Conservation (phyloP, 2,329 filamentous ascomycete species). For the Arachnopeziza araneosa region DNA sequence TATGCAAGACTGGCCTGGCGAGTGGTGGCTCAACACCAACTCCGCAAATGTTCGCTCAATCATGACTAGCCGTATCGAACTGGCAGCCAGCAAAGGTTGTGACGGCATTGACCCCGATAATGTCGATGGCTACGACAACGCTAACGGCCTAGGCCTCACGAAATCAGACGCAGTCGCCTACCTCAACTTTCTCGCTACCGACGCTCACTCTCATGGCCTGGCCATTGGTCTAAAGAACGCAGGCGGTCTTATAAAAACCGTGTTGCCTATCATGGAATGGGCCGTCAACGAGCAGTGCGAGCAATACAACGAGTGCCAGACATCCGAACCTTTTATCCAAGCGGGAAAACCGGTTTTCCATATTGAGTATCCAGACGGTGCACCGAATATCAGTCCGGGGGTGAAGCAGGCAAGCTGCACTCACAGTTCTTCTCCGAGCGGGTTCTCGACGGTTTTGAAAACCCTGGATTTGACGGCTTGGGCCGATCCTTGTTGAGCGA, state of each 20-base stretch:
- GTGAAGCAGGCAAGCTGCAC: constrained; percentile 6
- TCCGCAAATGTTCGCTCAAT: constrained; percentile 54
- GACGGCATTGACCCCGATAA: constrained; percentile 68
- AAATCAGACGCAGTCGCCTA: constrained; percentile 50
- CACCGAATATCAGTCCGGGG: constrained; percentile 2
- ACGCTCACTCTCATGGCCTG: constrained; percentile 49
- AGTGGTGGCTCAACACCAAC: constrained; percentile 59
- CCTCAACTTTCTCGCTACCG: constrained; percentile 52
- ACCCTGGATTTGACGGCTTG: constrained; percentile 11
- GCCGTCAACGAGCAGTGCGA: constrained; percentile 67
- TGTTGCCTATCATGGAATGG: constrained; percentile 52
- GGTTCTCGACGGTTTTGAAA: constrained; percentile 18
- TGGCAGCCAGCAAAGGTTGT: constrained; percentile 59
- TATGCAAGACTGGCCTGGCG: constrained; percentile 59
- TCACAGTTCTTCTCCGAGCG: neutral
- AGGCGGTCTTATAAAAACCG: constrained; percentile 48
- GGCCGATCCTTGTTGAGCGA: constrained; percentile 13
- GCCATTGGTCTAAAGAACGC: constrained; percentile 66
- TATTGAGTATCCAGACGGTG: constrained; percentile 59
- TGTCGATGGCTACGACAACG: constrained; percentile 60
- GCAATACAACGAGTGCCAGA: constrained; percentile 53
- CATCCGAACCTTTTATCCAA: constrained; percentile 52
- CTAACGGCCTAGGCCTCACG: constrained; percentile 58
- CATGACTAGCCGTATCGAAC: constrained; percentile 54
- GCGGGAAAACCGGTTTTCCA: constrained; percentile 65